Base-by-base conservation (phyloP, 257 asterid genomes). In the Petrea volubilis region DNA sequence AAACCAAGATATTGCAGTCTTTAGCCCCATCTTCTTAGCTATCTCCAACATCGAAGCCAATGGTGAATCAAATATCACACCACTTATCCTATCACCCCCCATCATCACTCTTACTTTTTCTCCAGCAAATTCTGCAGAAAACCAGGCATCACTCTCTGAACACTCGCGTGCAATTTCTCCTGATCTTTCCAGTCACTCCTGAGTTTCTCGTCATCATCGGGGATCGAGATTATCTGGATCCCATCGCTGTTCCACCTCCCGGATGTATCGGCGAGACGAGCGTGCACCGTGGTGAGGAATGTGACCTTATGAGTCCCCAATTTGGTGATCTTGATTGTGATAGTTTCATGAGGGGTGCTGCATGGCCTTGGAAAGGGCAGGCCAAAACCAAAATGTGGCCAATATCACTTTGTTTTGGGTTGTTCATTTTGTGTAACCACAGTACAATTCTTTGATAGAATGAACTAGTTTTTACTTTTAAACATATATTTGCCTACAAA, bases 301-400 rank as follows among this genome's bases (percentile, higher is more conserved):
- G 86, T 74, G n/a, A 85, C 85, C 24, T 72, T 80, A 31, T 31
- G 38, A 6, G 61, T 51, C 40, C 89, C 87, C 6, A 73, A 40
- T 53, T 64, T 64, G 60, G 72, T 51, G 66, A 85, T 71, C 64
- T 52, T 78, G 8, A 74, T 67, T 84, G 80, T 36, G 88, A 83
- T 0, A 84, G 71, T 72, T 83, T 87, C 7, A 84, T 20, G 2
- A 87, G 77, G 31, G 90, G 86, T 13, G 87, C 64, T 47, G 77
- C 81, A 71, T 87, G 93, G 27, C 90, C 90, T 60, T 82, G 90
- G 36, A 84, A 40, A 56, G 88, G 90, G 49, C 72, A 72, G 15
- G 87, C 47, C 14, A 87, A 76, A 7, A 79, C 80, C 34, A 87
- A 18, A 63, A 87, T 70, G 67, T 79, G 90, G 29, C 83, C 80